Base-by-base conservation (phyloP, 2,329 filamentous ascomycete genomes). In the Chaetomium strumarium region DNA sequence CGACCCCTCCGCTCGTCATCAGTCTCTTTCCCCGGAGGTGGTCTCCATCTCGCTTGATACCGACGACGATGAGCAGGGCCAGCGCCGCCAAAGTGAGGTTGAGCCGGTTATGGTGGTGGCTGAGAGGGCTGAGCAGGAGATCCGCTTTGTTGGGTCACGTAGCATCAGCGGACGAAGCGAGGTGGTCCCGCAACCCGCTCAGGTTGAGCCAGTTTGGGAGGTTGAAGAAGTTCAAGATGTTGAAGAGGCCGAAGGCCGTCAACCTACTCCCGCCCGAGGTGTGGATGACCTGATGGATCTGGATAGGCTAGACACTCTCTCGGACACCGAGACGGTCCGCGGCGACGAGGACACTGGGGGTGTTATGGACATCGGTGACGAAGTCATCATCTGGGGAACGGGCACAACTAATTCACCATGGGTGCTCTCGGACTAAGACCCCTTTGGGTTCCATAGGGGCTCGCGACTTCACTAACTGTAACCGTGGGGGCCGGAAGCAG, bases 251-350 rank as follows among this genome's bases (percentile, higher is more conserved):
- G 24, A 24, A 7, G 24, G 24, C 16, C 6, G 19, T 48, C 1
- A 31, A 40, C 11, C 29, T 9, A 13, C 17, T 16, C 8, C 31
- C 40, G 1, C 17, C 33, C 1, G 29, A 20, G 36, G 37, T 3
- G 0, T 36, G 12, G 13, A 14, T 5, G 13, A 43, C 2, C 8
- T 14, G 24, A 49, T 53, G 46, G 20, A 50, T 9, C 2, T 46
- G 30, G 42, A 50, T 12, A n/a, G 13, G 10, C n/a, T 38, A 5
- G 44, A 48, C 5, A 48, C 36, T 7, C 34, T 48, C 4, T 55
- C 52, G 17, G 52, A 55, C 8, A 48, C 48, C 0, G 44, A 43
- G 34, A 55, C 52, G 17, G 13, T 54, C 7, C 24, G 31, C 7
- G 47, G 30, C 3, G 46, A 36, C 5, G 45, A 48, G 13, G 29